Evolutionary conservation across 441 rosid genomes (phyloP).

Genomic region (Populus hybrid): DNA sequence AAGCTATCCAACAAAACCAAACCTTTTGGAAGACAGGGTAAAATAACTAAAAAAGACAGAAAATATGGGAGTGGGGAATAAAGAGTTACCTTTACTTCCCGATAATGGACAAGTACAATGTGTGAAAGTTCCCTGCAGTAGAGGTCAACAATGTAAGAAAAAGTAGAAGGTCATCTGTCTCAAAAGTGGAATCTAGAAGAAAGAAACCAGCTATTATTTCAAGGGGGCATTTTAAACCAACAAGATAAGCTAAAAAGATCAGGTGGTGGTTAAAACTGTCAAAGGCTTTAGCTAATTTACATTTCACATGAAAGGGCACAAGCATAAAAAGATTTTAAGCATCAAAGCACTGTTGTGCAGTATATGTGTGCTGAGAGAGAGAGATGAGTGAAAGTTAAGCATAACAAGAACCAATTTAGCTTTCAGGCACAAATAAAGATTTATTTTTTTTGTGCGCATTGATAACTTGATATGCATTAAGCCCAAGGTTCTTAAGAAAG

Average conservation of each 20-base stretch:
- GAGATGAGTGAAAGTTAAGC: neutral
- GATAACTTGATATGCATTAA: neutral
- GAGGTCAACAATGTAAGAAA: neutral
- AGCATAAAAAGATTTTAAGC: neutral
- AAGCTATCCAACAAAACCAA: neutral
- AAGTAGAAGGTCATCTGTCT: neutral
- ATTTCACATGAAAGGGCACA: neutral
- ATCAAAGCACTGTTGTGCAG: neutral
- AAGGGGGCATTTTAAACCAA: neutral
- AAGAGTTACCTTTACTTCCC: conserved; percentile 69
- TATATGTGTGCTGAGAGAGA: neutral
- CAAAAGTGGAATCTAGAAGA: neutral
- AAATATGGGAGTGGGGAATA: conserved; percentile 8
- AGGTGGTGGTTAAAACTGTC: neutral
- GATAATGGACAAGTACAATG: conserved; percentile 89
- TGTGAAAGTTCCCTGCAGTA: conserved; percentile 69
- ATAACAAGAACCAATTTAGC: neutral
- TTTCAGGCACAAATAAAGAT: neutral
- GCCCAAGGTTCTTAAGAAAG: neutral
- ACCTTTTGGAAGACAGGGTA: neutral
- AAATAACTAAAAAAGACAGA: neutral
- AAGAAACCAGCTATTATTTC: neutral
- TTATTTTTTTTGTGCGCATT: too few species aligned
- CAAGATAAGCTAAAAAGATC: neutral
- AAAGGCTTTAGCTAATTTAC: neutral